These are phyloP conservation scores for Lecanosticta acicola DNA, from an alignment of 2,329 filamentous ascomycete genomes.

Conservation along the genomic window DNA sequence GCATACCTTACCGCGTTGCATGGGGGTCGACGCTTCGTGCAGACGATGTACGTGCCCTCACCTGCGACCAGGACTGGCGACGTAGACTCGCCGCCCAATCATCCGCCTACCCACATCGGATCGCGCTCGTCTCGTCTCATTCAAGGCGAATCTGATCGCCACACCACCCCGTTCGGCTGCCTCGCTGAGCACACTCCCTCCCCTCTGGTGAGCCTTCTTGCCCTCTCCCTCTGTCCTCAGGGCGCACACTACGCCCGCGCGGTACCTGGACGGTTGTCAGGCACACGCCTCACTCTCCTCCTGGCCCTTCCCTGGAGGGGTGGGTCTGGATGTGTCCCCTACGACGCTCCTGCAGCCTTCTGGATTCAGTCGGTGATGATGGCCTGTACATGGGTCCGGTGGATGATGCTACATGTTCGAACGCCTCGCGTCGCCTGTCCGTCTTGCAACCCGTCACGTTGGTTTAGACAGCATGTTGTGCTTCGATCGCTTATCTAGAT, in stretches of 20 bases:
- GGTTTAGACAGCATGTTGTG: conserved; percentile 28
- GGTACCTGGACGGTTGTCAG: conserved; percentile 1
- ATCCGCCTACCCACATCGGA: conserved; percentile 3
- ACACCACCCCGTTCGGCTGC: conserved; percentile 8
- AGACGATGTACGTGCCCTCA: too few relatives aligned
- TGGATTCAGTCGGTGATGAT: conserved; percentile 13
- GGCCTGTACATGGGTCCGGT: conserved; percentile 11
- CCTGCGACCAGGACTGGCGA: conserved; percentile 2
- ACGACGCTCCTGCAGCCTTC: conserved; percentile 16
- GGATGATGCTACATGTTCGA: conserved; percentile 22
- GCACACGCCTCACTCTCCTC: conserved; percentile 9
- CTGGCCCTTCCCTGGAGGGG: conserved; percentile 1
- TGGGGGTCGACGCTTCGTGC: neutral
- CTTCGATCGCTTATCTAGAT: conserved; percentile 28
- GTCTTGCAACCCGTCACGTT: conserved; percentile 20
- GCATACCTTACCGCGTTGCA: neutral
- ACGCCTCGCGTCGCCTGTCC: conserved; percentile 7
- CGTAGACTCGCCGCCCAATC: conserved; percentile 4
- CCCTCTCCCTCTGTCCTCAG: neutral
- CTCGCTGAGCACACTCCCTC: conserved; percentile 3
- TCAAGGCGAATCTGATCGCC: conserved; percentile 3
- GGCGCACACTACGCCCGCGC: neutral
- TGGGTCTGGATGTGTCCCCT: conserved; percentile 14
- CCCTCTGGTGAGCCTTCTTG: neutral
- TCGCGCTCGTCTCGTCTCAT: neutral